These are phyloP conservation scores for Penicillium italicum DNA, from an alignment of 2,329 filamentous ascomycete species.

Conservation along the genomic window DNA sequence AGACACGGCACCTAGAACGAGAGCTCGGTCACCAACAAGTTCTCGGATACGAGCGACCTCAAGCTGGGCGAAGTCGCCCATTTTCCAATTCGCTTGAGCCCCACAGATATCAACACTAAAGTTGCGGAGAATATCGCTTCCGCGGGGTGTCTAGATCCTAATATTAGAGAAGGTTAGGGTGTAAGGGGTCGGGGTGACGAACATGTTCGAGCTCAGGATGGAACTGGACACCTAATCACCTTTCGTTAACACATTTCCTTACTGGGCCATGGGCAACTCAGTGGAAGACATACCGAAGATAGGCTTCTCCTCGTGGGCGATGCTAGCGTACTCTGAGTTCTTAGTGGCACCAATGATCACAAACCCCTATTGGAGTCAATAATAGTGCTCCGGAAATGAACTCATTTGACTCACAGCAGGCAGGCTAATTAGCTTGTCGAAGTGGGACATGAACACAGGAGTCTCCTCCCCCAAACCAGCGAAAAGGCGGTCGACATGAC, in stretches of 20 bases:
- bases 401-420: slow-evolving; percentile 45
- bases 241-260: slow-evolving; percentile 8
- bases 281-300: slow-evolving; percentile 5
- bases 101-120: slow-evolving; percentile 81
- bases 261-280: background rate
- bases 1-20: slow-evolving; percentile 51
- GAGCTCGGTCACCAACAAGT: slow-evolving; percentile 75
- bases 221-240: slow-evolving; percentile 64
- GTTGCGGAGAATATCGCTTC: slow-evolving; percentile 70
- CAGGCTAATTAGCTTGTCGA: slow-evolving; percentile 74
- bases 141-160: slow-evolving; percentile 47
- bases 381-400: background rate
- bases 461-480: slow-evolving; percentile 67
- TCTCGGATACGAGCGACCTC: slow-evolving; percentile 77
- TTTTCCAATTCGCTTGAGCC: slow-evolving; percentile 74
- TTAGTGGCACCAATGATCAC: slow-evolving; percentile 67
- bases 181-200: background rate
- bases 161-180: background rate
- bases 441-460: slow-evolving; percentile 82
- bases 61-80: slow-evolving; percentile 76
- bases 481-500: slow-evolving; percentile 74
- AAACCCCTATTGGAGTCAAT: slow-evolving; percentile 53
- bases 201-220: slow-evolving; percentile 71
- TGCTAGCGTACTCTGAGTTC: slow-evolving; percentile 77
- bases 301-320: slow-evolving; percentile 54